Evolutionary conservation across 176 grass and related monocot genomes (phyloP), one percentile per base, ranked within the genome.

Genomic region (Calamus simplicifolius): DNA sequence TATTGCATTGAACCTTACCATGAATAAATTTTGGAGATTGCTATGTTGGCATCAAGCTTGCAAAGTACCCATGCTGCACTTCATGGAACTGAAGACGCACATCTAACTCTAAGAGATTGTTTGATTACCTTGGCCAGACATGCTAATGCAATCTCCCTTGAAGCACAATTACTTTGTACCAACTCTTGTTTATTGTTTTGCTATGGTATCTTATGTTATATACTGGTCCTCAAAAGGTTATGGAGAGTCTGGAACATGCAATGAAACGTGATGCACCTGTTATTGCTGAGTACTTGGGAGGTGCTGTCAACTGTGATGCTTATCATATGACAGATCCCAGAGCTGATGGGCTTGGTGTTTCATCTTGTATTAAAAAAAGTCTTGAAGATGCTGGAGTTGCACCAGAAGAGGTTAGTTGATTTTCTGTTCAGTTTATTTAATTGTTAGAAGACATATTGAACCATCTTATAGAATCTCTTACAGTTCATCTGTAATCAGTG

Each of bases 321-420:
- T 89, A 98, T 71, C 93, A 98, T 77, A 98, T 98, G 88, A 98
- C 93, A 53, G 93, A 98, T 60, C 93, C 93, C 5, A 88, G 93
- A 71, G 68, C 93, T 1, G 93, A 98, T 67, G 93, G 93, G 50
- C 84, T 98, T 75, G 93, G 93, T 66, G 93, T 98, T 63, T 98
- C 93, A 31, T 91, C 87, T 48, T 98, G 93, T 67, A 92, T 98
- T 30, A 70, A 64, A 59, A 80, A 81, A 78, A 92, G 93, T 76
- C 84, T 98, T 28, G 73, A 76, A 80, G 88, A 92, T 78, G 81
- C 93, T 73, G 87, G 93, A 7, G 81, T 98, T 30, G 75, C 93
- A n/a, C 81, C 84, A 38, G 87, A 98, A 74, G 93, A 98, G 93
- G 93, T 92, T 82, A 68, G 56, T 4, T 18, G 55, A 62, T 18